A percentile compares a stretch with the other conserved stretches of the same genome.
phyloP scores from a whole-genome alignment of 129 eudicot genomes.

The Logfia minima region DNA sequence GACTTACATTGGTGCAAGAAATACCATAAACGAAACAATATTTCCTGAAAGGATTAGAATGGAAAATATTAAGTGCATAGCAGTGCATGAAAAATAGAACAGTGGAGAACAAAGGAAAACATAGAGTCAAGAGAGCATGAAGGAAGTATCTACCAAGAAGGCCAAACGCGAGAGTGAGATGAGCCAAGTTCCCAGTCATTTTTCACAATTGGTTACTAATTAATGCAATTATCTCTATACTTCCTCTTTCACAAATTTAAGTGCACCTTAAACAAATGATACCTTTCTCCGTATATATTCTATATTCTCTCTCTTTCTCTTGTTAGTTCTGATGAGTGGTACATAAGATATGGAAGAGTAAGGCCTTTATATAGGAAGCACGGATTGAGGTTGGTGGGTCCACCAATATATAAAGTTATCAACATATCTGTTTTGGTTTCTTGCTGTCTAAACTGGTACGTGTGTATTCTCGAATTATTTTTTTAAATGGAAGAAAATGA shows the following conservation, averaged over 20 bases:
- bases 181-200: slow-evolving; percentile 35
- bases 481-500: too few species aligned
- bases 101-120: too few species aligned
- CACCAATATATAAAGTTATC: neutral
- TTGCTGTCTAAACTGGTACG: too few species aligned
- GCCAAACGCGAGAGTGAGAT: slow-evolving; percentile 66
- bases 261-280: too few species aligned
- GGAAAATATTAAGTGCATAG: neutral
- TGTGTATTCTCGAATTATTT: too few species aligned
- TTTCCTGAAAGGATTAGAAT: slow-evolving; percentile 37
- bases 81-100: too few species aligned
- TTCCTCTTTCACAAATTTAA: too few species aligned
- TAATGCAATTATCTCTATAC: neutral
- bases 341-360: slow-evolving; percentile 13
- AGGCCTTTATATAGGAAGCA: slow-evolving; percentile 48
- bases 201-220: neutral
- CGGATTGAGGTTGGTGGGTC: neutral
- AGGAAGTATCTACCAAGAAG: slow-evolving; percentile 49
- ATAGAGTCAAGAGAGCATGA: too few species aligned
- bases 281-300: too few species aligned
- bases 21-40: slow-evolving; percentile 58
- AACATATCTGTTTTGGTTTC: too few species aligned
- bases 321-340: slow-evolving; percentile 14
- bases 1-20: slow-evolving; percentile 57
- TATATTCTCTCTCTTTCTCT: neutral